Conservation (phyloP, 495 filamentous ascomycete genomes). For the Sphaerosporella brunnea region DNA sequence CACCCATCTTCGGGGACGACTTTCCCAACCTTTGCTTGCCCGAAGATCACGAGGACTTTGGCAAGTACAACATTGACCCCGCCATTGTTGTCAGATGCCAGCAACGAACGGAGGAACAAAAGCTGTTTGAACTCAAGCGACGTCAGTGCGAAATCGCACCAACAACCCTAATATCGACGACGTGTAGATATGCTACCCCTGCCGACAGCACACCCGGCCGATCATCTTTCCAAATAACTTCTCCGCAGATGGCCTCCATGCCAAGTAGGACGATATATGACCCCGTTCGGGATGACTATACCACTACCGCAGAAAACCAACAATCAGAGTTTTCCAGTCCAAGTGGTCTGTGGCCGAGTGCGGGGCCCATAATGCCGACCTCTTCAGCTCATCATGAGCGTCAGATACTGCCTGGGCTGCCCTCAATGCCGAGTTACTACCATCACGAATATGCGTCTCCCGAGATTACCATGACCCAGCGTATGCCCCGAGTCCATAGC, state of each 20-base stretch:
- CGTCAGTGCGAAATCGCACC: background rate
- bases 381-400: too few species aligned
- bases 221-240: background rate
- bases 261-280: slow-evolving; percentile 17
- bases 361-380: too few species aligned
- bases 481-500: too few species aligned
- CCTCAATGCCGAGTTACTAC: too few species aligned
- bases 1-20: slow-evolving; percentile 67
- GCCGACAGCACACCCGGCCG: background rate
- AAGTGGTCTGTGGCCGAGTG: too few species aligned
- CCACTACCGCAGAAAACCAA: too few species aligned
- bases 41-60: slow-evolving; percentile 38
- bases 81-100: slow-evolving; percentile 33
- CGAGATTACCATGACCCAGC: too few species aligned
- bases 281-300: slow-evolving; percentile 16
- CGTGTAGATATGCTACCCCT: background rate
- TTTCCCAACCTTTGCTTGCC: slow-evolving; percentile 59
- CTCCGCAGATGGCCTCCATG: too few species aligned
- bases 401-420: too few species aligned
- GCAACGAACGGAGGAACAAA: background rate
- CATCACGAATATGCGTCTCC: too few species aligned
- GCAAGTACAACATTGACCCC: slow-evolving; percentile 49
- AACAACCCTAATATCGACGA: background rate
- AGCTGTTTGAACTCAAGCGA: background rate
- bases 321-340: too few species aligned